These are phyloP conservation scores for Hypoxylon sp. DNA, from an alignment of 2,329 filamentous ascomycete genomes.

Conservation along the genomic window DNA sequence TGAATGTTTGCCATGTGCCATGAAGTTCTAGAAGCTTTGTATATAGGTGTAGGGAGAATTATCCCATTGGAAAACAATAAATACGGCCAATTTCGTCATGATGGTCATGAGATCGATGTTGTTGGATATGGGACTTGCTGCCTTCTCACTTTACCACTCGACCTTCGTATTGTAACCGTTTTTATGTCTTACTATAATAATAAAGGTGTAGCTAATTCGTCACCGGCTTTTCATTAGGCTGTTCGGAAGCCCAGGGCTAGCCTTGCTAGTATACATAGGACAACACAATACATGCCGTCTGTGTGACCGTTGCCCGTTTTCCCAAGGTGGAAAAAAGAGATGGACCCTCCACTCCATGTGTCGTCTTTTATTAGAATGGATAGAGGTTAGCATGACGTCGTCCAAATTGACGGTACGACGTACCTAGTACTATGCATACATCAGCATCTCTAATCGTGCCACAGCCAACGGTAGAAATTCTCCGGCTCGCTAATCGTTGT, in stretches of 20 bases:
- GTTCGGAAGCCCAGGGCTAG: background rate
- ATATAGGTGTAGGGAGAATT: background rate
- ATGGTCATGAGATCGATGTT: background rate
- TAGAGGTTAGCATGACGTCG: conserved; percentile 25
- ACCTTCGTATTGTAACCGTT: background rate
- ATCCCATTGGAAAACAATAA: background rate
- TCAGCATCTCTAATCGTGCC: background rate
- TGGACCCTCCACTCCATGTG: conserved; percentile 3
- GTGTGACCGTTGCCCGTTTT: conserved; percentile 6
- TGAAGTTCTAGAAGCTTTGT: conserved; percentile 30
- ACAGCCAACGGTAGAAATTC: conserved; percentile 21
- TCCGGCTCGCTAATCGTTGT: conserved; percentile 25
- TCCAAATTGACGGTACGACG: conserved; percentile 13
- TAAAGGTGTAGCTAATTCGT: background rate
- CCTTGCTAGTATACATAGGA: background rate
- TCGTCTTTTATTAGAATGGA: conserved; percentile 32
- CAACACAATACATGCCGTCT: conserved; percentile 6
- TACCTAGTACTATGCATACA: background rate
- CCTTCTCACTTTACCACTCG: background rate
- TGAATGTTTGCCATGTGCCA: conserved; percentile 7
- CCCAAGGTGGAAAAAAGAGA: conserved; percentile 12
- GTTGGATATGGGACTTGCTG: background rate
- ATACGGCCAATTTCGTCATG: background rate
- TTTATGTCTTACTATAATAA: background rate
- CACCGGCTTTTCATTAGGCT: conserved; percentile 1